Evolutionary conservation across 495 filamentous ascomycete genomes (phyloP).

Genomic region (Penicillium salamii): DNA sequence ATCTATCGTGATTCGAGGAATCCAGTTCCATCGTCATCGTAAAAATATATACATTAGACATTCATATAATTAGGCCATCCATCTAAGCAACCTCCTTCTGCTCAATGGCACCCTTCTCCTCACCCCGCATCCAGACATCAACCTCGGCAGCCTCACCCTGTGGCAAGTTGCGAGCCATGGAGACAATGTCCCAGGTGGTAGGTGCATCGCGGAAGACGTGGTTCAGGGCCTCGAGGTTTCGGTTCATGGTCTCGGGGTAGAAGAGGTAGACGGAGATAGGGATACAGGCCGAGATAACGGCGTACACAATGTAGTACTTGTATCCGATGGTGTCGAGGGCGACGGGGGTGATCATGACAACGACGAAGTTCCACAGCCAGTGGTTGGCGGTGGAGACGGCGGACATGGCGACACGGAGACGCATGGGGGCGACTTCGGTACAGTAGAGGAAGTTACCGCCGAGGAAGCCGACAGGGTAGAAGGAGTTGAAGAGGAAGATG

Average conservation of each 20-base stretch:
- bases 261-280: slow-evolving; percentile 56
- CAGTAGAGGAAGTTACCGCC: slow-evolving; percentile 55
- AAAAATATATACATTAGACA: slow-evolving; percentile 2
- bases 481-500: slow-evolving; percentile 54
- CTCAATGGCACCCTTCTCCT: slow-evolving; percentile 11
- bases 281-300: slow-evolving; percentile 25
- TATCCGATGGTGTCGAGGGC: slow-evolving; percentile 51
- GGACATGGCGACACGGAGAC: slow-evolving; percentile 50
- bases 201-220: slow-evolving; percentile 20
- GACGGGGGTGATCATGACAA: slow-evolving; percentile 56
- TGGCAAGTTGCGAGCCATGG: slow-evolving; percentile 20
- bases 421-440: slow-evolving; percentile 51
- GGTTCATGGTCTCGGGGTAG: slow-evolving; percentile 53
- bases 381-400: slow-evolving; percentile 49
- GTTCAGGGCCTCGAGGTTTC: slow-evolving; percentile 21
- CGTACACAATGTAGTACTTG: slow-evolving; percentile 57
- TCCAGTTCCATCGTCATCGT: slow-evolving; percentile 1
- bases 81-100: slow-evolving; percentile 11
- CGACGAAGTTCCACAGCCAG: slow-evolving; percentile 46
- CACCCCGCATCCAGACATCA: slow-evolving; percentile 6
- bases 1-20: not conserved
- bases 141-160: slow-evolving; percentile 18
- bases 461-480: slow-evolving; percentile 55
- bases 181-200: slow-evolving; percentile 18
- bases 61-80: not conserved